phyloP scores from a whole-genome alignment of 805 yeast genomes.

The Myxozyma neotropica region DNA sequence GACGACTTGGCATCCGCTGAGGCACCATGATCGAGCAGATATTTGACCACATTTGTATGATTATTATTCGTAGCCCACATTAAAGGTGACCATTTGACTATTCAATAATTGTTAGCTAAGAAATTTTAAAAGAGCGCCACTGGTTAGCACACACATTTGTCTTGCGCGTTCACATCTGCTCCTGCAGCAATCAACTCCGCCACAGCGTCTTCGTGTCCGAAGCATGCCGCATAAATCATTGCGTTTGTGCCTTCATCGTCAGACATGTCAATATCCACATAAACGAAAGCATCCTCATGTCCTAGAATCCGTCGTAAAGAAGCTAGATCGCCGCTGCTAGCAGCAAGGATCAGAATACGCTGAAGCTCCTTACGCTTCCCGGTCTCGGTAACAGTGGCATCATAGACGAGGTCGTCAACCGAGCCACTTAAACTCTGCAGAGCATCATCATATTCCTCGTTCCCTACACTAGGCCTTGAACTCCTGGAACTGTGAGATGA shows the following conservation, averaged over 20 bases:
- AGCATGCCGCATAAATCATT: conserved; percentile 46
- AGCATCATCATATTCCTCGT: background rate
- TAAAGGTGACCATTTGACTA: conserved; percentile 53
- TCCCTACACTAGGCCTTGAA: background rate
- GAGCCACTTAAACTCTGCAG: background rate
- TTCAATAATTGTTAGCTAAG: background rate
- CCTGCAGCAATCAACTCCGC: conserved; percentile 42
- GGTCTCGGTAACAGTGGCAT: conserved; percentile 17
- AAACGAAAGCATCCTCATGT: conserved; percentile 32
- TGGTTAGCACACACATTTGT: conserved; percentile 36
- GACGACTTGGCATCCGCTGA: conserved; percentile 54
- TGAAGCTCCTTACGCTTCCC: conserved; percentile 37
- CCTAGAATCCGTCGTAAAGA: conserved; percentile 40
- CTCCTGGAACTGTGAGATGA: background rate
- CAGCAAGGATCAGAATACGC: conserved; percentile 40
- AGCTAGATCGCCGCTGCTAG: conserved; percentile 44
- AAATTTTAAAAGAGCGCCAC: background rate
- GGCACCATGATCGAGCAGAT: conserved; percentile 65
- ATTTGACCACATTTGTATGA: conserved; percentile 56
- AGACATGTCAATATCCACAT: conserved; percentile 41
- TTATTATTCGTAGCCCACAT: conserved; percentile 85
- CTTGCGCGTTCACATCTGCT: conserved; percentile 45
- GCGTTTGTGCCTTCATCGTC: conserved; percentile 48
- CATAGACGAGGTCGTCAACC: conserved; percentile 36
- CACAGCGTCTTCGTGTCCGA: conserved; percentile 46